phyloP scores from a whole-genome alignment of 2,329 filamentous ascomycete genomes.

The Hymenoscyphus albidus region DNA sequence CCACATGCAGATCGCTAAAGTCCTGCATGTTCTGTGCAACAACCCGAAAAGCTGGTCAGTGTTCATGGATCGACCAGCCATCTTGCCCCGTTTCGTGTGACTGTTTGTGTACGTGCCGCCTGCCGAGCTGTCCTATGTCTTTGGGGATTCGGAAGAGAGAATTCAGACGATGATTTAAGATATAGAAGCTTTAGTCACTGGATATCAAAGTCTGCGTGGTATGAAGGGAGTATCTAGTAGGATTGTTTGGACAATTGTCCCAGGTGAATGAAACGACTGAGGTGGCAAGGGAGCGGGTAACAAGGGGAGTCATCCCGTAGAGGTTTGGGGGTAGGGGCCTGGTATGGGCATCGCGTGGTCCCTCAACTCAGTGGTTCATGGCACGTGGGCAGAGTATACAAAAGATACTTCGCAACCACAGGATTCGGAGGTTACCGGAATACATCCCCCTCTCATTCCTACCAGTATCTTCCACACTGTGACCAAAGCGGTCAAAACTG shows the following conservation, averaged over 20 bases:
- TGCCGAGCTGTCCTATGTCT: constrained; percentile 12
- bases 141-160: not conserved
- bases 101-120: constrained; percentile 19
- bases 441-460: not conserved
- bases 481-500: constrained; percentile 23
- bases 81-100: constrained; percentile 8
- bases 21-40: not conserved
- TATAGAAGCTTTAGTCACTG: not conserved
- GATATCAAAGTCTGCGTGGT: not conserved
- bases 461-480: constrained; percentile 8
- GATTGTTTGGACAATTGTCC: not conserved
- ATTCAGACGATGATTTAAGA: not conserved
- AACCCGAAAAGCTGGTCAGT: constrained; percentile 6
- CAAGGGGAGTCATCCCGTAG: constrained; percentile 4
- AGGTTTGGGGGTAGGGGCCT: not conserved
- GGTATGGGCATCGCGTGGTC: constrained; percentile 1
- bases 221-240: not conserved
- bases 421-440: not conserved
- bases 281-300: constrained; percentile 14
- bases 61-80: not conserved
- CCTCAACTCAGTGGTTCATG: constrained; percentile 1
- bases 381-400: not conserved
- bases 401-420: not conserved
- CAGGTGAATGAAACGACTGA: constrained; percentile 3
- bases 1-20: constrained; percentile 2